Evolutionary conservation across 768 basidiomycete genomes (phyloP).

Genomic region (Aureoboletus auriporus): DNA sequence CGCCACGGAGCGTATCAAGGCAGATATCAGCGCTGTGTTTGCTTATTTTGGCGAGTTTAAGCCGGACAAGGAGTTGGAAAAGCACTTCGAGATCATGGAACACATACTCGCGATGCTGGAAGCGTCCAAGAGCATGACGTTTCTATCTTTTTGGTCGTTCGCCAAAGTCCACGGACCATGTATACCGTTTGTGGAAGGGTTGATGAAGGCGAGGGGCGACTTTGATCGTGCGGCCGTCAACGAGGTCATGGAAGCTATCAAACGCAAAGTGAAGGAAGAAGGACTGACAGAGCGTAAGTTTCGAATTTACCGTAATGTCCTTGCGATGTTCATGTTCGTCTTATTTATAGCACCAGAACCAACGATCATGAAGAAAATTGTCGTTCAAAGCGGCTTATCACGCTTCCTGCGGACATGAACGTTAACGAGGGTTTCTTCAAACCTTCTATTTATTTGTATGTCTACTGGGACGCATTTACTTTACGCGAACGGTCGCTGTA

Average conservation of each 20-base stretch:
- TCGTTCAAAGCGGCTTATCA: slow-evolving; percentile 70
- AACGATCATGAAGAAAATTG: slow-evolving; percentile 89
- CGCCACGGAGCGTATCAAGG: slow-evolving; percentile 78
- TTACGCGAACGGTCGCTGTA: neutral
- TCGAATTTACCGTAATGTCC: slow-evolving; percentile 9
- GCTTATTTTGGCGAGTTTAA: slow-evolving; percentile 80
- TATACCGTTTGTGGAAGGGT: slow-evolving; percentile 81
- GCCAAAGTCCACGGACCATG: slow-evolving; percentile 93
- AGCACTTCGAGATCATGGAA: slow-evolving; percentile 83
- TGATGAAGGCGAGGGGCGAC: slow-evolving; percentile 89
- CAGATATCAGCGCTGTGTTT: slow-evolving; percentile 75
- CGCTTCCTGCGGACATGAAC: slow-evolving; percentile 57
- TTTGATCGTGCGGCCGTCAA: slow-evolving; percentile 82
- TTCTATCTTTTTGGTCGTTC: slow-evolving; percentile 92
- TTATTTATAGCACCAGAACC: slow-evolving; percentile 61
- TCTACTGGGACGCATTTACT: neutral
- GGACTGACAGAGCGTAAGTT: slow-evolving; percentile 71
- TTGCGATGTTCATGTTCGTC: slow-evolving; percentile 3
- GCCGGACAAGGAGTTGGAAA: slow-evolving; percentile 73
- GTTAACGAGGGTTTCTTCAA: neutral
- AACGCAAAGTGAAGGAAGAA: slow-evolving; percentile 91
- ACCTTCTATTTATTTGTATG: slow-evolving; percentile 6
- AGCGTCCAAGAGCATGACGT: slow-evolving; percentile 84
- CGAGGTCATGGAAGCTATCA: slow-evolving; percentile 93
- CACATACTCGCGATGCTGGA: slow-evolving; percentile 76